Conservation (phyloP, 1,139 yeast genomes). For the Pichia sp. region DNA sequence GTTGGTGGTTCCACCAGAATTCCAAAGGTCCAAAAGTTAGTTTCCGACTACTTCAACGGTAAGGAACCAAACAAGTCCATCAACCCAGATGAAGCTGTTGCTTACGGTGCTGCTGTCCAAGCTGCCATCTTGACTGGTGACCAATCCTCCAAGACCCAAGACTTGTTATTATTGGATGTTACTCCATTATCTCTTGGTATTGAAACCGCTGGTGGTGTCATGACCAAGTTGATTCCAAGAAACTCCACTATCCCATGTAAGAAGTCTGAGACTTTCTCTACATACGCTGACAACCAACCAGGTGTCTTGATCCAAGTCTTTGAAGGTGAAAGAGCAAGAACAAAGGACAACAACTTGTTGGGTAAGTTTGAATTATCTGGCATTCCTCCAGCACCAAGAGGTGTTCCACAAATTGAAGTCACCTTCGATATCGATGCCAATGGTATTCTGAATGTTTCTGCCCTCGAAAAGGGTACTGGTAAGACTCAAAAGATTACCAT, state of each 20-base stretch:
- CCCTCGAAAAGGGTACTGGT: constrained; percentile 97
- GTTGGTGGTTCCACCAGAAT: constrained; percentile 92
- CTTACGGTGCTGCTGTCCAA: constrained; percentile 97
- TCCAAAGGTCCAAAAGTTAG: constrained; percentile 83
- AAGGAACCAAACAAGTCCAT: constrained; percentile 87
- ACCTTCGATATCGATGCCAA: constrained; percentile 98
- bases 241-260: constrained; percentile 98
- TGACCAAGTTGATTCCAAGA: constrained; percentile 98
- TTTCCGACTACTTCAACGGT: constrained; percentile 80
- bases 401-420: constrained; percentile 98
- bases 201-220: constrained; percentile 98
- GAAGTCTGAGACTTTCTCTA: constrained; percentile 98
- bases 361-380: constrained; percentile 98
- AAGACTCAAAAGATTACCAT: constrained; percentile 98
- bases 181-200: constrained; percentile 98
- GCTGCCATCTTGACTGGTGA: constrained; percentile 97
- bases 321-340: constrained; percentile 99
- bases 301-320: constrained; percentile 98
- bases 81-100: constrained; percentile 98
- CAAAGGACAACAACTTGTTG: constrained; percentile 94
- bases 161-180: constrained; percentile 92
- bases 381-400: constrained; percentile 98
- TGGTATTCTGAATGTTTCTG: constrained; percentile 98
- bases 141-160: constrained; percentile 94
- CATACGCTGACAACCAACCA: constrained; percentile 98